Base-by-base conservation (phyloP, 2,329 filamentous ascomycete genomes). In the Nothophaeocryptopus gaeumannii region DNA sequence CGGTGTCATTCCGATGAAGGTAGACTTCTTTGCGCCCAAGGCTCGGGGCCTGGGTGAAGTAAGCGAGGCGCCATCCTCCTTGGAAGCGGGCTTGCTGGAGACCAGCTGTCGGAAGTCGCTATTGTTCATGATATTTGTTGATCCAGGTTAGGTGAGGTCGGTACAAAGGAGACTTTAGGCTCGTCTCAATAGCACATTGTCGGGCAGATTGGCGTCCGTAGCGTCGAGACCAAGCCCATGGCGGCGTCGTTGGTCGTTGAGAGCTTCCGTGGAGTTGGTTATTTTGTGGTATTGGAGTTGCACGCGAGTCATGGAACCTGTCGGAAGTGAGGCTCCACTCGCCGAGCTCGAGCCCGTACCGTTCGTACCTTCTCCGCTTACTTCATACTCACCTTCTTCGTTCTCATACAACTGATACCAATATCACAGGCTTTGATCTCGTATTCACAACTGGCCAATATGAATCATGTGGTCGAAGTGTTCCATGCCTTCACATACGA, bases 31-130 rank as follows among this genome's bases (percentile, higher is more conserved):
- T 11, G 51, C 56, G 30, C 67, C 66, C n/a, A 68, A 57, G 7
- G 61, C 51, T 14, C 55, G 51, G 11, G 58, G 50, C 31, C 79
- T 75, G 14, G 58, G 65, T 1, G 66, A 50, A 26, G 20, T 3
- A 2, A 67, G 54, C 8, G 57, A 59, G 50, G 43, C 37, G 33
- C 53, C 61, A 55, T 65, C 70, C 56, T 67, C 59, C 51, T 73
- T 47, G 34, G 67, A 58, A 7, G 71, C 66, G 2, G 77, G 70
- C 3, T 74, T 78, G 58, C 81, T 78, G 58, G 81, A 38, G 15
- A 96, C 71, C 5, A 97, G 79, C 57, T 86, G 86, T 47, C 93
- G 86, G 65, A 99, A 99, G 63, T 96, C 89, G 37, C 90, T 83
- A 77, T 97, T 97, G 69, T 97, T 95, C 93, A 99, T 97, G 5